Evolutionary conservation across 208 protist species (phyloP), one percentile per base, ranked within the genome.

Genomic region (Acanthamoeba triangularis): DNA sequence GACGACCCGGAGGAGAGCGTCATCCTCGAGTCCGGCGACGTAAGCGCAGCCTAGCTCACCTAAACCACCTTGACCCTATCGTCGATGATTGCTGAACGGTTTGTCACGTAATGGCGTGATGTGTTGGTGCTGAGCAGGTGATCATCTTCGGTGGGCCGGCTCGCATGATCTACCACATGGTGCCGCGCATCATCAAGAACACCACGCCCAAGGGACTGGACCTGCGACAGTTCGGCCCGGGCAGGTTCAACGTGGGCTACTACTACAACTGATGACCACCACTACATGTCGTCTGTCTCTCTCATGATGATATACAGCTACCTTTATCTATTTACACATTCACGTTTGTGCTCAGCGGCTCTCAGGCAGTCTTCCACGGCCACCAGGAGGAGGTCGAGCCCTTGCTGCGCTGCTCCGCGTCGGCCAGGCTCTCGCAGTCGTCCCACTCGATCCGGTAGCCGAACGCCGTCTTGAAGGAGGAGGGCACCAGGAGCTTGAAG

Each of bases 161-260:
- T 23, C 85, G 85, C 25, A 91, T 91, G 85, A 91, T 91, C 30
- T 91, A 69, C 28, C 85, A 91, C 85, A 91, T 30, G 33, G 85
- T 91, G 23, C 61, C 85, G 30, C 85, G 85, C 61, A 28, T 91
- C 30, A 30, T 91, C 56, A 47, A 35, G 56, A 65, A 67, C 85
- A 91, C 85, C 10, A 49, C 56, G 6, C 85, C 54, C 30, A 91
- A 91, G 85, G 61, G 56, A 14, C 52, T 91, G 2, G 28, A 91
- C 85, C 23, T 91, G 44, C 30, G 52, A 4, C 56, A 72, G 56
- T 91, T 72, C 85, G 20, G 18, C 20, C 47, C 85, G 30, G 85
- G 85, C 23, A n/a, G 85, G 54, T 91, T 91, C 85, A 91, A 91
- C 61, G 85, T 91, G 49, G 47, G 85, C 61, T 91, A 91, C 52